A percentile compares a stretch with the other conserved stretches of the same genome.
Evolutionary conservation across 73 alveolate genomes (phyloP).

Genomic region (Symbiodinium natans): DNA sequence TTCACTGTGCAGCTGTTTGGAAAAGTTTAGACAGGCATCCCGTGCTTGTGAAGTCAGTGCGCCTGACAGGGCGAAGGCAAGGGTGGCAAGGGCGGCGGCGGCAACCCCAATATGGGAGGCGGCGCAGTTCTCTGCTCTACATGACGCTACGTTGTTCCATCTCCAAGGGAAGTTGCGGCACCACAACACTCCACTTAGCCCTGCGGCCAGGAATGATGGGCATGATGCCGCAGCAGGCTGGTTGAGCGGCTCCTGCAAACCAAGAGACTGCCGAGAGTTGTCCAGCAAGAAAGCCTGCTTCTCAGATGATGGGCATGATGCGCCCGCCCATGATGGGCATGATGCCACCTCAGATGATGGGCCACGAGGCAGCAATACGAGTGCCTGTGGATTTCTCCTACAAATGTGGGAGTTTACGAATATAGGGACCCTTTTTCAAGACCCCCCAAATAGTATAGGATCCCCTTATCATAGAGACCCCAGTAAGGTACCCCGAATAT

Average conservation of each 20-base stretch:
- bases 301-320: slow-evolving; percentile 84
- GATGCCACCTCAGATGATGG: slow-evolving; percentile 71
- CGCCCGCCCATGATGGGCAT: slow-evolving; percentile 91
- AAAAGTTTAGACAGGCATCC: too few relatives aligned
- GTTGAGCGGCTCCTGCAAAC: not conserved
- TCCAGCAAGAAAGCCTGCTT: not conserved
- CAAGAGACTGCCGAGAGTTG: not conserved
- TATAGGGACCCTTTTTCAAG: too few relatives aligned
- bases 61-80: not conserved
- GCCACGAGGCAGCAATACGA: not conserved
- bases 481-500: too few relatives aligned
- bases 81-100: slow-evolving; percentile 81
- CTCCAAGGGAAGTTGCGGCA: not conserved
- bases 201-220: slow-evolving; percentile 71
- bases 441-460: too few relatives aligned
- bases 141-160: not conserved
- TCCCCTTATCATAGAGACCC: too few relatives aligned
- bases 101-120: slow-evolving; percentile 78
- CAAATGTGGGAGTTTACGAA: not conserved
- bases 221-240: slow-evolving; percentile 77
- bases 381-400: not conserved
- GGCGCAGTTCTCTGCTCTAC: not conserved
- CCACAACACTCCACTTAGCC: too few relatives aligned
- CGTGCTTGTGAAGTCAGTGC: too few relatives aligned
- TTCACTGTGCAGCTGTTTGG: not conserved